Base-by-base conservation (phyloP, 495 filamentous ascomycete genomes). In the Penicillium argentinense region DNA sequence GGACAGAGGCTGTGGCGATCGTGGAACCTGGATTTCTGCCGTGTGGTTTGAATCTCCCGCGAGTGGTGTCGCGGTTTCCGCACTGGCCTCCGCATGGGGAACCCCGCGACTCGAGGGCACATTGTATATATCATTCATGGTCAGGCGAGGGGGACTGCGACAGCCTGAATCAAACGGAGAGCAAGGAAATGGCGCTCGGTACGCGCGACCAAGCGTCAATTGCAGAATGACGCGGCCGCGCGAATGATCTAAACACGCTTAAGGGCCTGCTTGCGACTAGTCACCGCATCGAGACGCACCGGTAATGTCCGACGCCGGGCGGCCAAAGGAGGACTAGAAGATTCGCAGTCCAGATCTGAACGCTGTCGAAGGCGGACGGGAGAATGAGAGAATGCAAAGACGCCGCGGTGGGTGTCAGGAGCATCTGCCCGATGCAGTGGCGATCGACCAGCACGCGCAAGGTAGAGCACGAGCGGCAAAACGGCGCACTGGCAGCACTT, bases 361-460 rank as follows among this genome's bases (percentile, higher is more conserved):
- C 39, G 17, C 21, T 37, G 23, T 40, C 41, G 38, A 53, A 34
- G 36, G 26, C 24, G n/a, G 29, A 16, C 33, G 45, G 40, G 30
- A 42, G 29, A 30, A 26, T 48, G 45, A 37, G 30, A 42, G 29
- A 30, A 26, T 48, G 50, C 51, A 54, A 41, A 42, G 44, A 18
- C 17, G 16, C 37, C 43, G 39, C 29, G 18, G 43, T 43, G 38
- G 49, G 28, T 29, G 32, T 39, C 25, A 57, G 44, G 42, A 49
- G 49, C 45, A 53, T 59, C 53, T 54, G 57, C 51, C 49, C 54
- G 45, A 57, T 47, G 42, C 34, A 55, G 57, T 53, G 57, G 51
- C 57, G 54, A 61, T 56, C 60, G 54, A 53, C 54, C 42, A 54
- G 46, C 39, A 58, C 53, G 60, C 60, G 60, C 57, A 60, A 34